Evolutionary conservation across 306 rosid species (phyloP), one percentile per base, ranked within the genome.

Genomic region (Purshia tridentata): DNA sequence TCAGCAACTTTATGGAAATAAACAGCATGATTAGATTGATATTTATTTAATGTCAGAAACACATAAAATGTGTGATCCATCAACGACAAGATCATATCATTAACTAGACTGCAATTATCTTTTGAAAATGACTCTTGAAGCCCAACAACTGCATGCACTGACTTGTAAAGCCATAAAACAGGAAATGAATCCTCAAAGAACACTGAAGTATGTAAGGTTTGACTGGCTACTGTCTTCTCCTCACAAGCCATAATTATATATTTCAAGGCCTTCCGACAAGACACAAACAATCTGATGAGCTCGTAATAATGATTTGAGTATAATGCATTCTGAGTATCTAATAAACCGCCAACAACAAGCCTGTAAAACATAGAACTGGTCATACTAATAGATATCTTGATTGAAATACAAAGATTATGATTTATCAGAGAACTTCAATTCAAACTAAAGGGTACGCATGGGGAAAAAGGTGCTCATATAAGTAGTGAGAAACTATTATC

Each of bases 191-290:
- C 77, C 65, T 77, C 89, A 71, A 77, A 87, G 70, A 85, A 76
- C 65, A 84, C 67, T n/a, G 60, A 59, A 69, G 45, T 58, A 40
- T 77, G 80, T 29, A 78, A 75, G 75, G 82, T 78, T 29, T 61
- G 80, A 55, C 65, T 59, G 39, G 77, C 57, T 76, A 62, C 86
- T 18, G 82, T 72, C 84, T 75, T 63, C 52, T 69, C 86, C 81
- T 85, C 89, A 72, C 71, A 82, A 70, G 82, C 82, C 75, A 44
- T 68, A 56, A 91, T 63, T 53, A 85, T 60, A 76, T 67, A 76
- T 77, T 85, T 84, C 81, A 91, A 86, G 74, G 93, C 85, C 88
- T 83, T 91, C 73, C 96, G 91, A 79, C 97, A 91, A 74, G 90
- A 85, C 41, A 86, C 88, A 82, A 94, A 85, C 80, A 94, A 79